Base-by-base conservation (phyloP, 2,329 filamentous ascomycete genomes). In the Magnaporthiopsis incrustans region DNA sequence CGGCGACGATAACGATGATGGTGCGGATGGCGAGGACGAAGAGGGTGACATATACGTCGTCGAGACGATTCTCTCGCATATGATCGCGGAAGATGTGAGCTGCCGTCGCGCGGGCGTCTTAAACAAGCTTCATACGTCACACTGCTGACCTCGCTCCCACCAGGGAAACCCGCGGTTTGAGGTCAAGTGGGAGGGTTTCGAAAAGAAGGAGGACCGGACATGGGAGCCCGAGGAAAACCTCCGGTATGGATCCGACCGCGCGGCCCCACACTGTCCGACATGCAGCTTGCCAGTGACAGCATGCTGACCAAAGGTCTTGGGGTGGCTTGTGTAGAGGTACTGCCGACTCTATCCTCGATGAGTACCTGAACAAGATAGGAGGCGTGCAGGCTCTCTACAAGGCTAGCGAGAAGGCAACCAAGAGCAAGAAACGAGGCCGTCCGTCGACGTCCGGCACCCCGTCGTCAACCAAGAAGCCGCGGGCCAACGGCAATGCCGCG, bases 161-260 rank as follows among this genome's bases (percentile, higher is more conserved):
- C 26, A 85, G 77, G 83, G 83, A 26, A 72, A 73, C 5, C 70
- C 87, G 0, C 80, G 81, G 60, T 92, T 89, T 71, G 81, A 88
- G 62, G 89, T 95, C 50, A 92, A 94, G 70, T 95, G 91, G 91
- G 85, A 90, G 67, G 90, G 90, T 3, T 95, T 88, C 67, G 85
- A 90, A 0, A 83, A 87, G 66, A 85, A 87, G 66, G 74, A 78
- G 0, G 91, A 95, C 68, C 76, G 85, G 70, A 95, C 91, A 0
- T 94, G 90, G 90, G 91, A 95, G 72, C 87, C 89, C 0, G 87
- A 91, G 69, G 85, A 86, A 14, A 93, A 92, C 69, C 77, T 91
- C 66, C 75, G 69, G 84, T 87, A 75, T 65, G 81, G 58, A 30
- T 32, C 11, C 44, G 12, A 32, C 50, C 53, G 56, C 56, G 59